These are phyloP conservation scores for Barnettozyma sp. DNA, from an alignment of 805 yeast genomes.

Conservation along the genomic window DNA sequence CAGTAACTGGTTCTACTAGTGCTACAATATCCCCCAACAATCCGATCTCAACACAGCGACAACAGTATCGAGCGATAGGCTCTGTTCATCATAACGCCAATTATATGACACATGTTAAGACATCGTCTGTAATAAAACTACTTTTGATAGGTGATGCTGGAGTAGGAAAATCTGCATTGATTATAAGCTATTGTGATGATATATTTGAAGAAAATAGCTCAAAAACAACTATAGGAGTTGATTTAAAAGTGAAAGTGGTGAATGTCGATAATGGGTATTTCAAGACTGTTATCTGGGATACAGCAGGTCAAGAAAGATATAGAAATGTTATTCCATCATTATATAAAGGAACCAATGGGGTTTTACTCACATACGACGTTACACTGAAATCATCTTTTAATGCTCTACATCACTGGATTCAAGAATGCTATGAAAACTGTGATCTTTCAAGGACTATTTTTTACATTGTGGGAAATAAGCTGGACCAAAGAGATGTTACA, in stretches of 20 bases:
- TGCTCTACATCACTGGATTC: conserved; percentile 35
- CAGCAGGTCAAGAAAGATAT: conserved; percentile 46
- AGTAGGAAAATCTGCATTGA: conserved; percentile 43
- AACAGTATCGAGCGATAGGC: too few species aligned
- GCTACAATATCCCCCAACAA: too few species aligned
- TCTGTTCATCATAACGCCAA: conserved; percentile 20
- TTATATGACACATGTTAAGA: conserved; percentile 12
- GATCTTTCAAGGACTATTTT: conserved; percentile 29
- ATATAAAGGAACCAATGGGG: conserved; percentile 41
- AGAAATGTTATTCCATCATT: conserved; percentile 39
- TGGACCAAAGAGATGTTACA: conserved; percentile 32
- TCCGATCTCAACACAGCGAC: conserved; percentile 20
- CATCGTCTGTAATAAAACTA: conserved; percentile 28
- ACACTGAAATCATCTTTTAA: conserved; percentile 32
- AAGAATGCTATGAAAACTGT: conserved; percentile 33
- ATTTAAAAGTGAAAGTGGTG: conserved; percentile 37
- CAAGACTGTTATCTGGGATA: conserved; percentile 42
- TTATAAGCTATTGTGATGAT: conserved; percentile 36
- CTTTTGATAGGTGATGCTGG: conserved; percentile 40
- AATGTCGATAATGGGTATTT: conserved; percentile 38
- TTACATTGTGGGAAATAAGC: conserved; percentile 41
- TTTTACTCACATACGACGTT: conserved; percentile 38
- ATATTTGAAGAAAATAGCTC: conserved; percentile 29
- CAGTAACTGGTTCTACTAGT: too few species aligned
- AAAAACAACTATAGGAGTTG: conserved; percentile 41